Conservation (phyloP, 2,329 filamentous ascomycete species). For the Hypoxylon sp. region DNA sequence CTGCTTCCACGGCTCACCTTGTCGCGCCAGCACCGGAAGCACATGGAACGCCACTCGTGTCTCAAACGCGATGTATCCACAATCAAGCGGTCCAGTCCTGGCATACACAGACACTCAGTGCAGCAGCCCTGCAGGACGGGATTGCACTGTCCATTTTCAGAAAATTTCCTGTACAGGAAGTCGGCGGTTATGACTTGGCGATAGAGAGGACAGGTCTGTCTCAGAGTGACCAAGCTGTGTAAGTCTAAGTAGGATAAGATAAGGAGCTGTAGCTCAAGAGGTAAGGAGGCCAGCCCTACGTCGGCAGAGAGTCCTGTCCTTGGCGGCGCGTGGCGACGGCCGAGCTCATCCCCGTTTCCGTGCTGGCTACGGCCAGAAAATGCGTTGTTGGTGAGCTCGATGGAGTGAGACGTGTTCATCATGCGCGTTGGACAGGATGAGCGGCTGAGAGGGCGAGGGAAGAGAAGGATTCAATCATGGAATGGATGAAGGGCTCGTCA, state of each 20-base stretch:
- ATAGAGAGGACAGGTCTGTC: conserved; percentile 43
- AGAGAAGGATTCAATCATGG: conserved; percentile 39
- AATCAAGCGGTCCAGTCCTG: conserved; percentile 46
- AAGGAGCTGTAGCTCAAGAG: conserved; percentile 48
- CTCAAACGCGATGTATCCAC: conserved; percentile 39
- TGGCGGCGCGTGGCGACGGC: conserved; percentile 18
- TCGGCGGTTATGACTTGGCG: conserved; percentile 47
- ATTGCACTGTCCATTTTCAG: conserved; percentile 34
- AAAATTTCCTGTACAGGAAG: conserved; percentile 44
- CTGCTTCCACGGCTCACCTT: conserved; percentile 44
- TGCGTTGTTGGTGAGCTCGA: conserved; percentile 37
- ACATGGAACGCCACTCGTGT: conserved; percentile 47
- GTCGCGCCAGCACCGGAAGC: conserved; percentile 49
- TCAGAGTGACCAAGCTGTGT: conserved; percentile 42
- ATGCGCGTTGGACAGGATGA: conserved; percentile 30
- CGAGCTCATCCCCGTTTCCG: conserved; percentile 2
- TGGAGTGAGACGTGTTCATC: conserved; percentile 36
- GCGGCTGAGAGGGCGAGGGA: conserved; percentile 6
- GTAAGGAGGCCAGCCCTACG: conserved; percentile 41
- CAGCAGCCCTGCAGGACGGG: conserved; percentile 43
- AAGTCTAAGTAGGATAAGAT: conserved; percentile 46
- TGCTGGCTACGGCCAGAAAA: conserved; percentile 17
- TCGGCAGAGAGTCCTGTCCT: conserved; percentile 9
- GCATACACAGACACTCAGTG: conserved; percentile 46
- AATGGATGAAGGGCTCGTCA: conserved; percentile 37